phyloP scores from a whole-genome alignment of 139 green algal species.

The Edaphochlamys debaryana region DNA sequence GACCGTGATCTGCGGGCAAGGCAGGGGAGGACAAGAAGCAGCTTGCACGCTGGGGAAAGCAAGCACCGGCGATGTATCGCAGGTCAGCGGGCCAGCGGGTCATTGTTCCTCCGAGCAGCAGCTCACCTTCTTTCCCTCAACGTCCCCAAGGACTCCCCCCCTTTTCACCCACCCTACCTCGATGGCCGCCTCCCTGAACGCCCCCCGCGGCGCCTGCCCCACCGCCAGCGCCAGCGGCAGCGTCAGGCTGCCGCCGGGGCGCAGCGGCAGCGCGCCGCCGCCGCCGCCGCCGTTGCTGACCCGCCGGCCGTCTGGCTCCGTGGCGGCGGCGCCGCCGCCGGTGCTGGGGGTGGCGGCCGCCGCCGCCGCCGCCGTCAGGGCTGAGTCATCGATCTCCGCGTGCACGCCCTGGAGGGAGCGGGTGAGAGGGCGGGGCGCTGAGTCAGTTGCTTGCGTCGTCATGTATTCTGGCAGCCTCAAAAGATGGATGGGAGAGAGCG shows the following conservation, averaged over 20 bases:
- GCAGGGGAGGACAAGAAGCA: background rate
- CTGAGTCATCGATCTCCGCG: slow-evolving; percentile 20
- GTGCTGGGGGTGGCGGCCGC: too few relatives aligned
- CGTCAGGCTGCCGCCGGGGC: background rate
- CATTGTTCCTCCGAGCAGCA: background rate
- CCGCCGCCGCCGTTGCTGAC: background rate
- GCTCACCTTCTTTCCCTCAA: background rate
- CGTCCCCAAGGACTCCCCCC: background rate
- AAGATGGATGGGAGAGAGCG: too few relatives aligned
- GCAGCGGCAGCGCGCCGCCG: slow-evolving; percentile 41
- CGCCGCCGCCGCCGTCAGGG: background rate
- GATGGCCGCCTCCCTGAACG: slow-evolving; percentile 24
- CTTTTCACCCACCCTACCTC: slow-evolving; percentile 15
- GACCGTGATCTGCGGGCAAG: background rate
- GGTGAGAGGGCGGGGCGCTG: too few relatives aligned
- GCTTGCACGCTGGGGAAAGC: background rate
- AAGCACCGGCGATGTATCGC: too few relatives aligned
- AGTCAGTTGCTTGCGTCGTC: too few relatives aligned
- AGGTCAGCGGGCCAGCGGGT: background rate
- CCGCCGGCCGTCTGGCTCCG: too few relatives aligned
- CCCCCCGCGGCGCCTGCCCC: slow-evolving; percentile 29
- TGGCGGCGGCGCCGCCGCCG: too few relatives aligned
- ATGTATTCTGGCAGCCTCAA: too few relatives aligned
- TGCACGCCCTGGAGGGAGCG: slow-evolving; percentile 21
- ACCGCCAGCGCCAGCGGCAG: slow-evolving; percentile 34